These are phyloP conservation scores for Stachybotrys chlorohalonatus DNA, from an alignment of 2,329 filamentous ascomycete genomes.

Conservation along the genomic window DNA sequence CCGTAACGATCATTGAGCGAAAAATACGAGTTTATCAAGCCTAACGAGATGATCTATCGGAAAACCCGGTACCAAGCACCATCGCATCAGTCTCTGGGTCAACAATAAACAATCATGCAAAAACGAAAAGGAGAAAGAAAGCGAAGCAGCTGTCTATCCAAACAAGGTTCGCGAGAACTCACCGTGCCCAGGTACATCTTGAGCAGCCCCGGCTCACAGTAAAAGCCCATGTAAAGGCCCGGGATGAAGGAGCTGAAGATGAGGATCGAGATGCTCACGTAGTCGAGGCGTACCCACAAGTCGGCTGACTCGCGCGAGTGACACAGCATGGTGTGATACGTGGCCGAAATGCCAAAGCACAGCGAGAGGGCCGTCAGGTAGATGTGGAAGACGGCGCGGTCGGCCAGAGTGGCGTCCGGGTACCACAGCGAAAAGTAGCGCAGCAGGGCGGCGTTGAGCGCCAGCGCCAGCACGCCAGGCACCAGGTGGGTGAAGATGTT, in stretches of 20 bases:
- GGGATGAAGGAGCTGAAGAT: slow-evolving; percentile 28
- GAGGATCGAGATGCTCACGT: slow-evolving; percentile 25
- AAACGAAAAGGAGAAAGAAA: not conserved
- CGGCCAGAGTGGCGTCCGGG: slow-evolving; percentile 19
- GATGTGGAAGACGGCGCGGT: slow-evolving; percentile 28
- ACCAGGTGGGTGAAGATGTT: slow-evolving; percentile 29
- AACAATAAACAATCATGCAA: not conserved
- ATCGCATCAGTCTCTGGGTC: not conserved
- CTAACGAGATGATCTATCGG: slow-evolving; percentile 23
- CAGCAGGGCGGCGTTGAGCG: slow-evolving; percentile 16
- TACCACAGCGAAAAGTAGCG: slow-evolving; percentile 17
- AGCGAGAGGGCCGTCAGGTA: slow-evolving; percentile 25
- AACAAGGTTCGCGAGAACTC: slow-evolving; percentile 4
- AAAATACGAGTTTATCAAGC: slow-evolving; percentile 21
- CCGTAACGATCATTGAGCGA: slow-evolving; percentile 25
- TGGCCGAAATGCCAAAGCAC: slow-evolving; percentile 27
- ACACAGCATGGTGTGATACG: slow-evolving; percentile 29
- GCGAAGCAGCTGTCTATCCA: no score
- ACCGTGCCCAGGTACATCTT: slow-evolving; percentile 26
- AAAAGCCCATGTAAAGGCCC: slow-evolving; percentile 30
- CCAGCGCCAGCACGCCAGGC: slow-evolving; percentile 24
- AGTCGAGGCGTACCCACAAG: slow-evolving; percentile 29
- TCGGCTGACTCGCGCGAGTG: slow-evolving; percentile 24
- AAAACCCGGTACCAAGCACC: not conserved
- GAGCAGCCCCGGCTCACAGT: slow-evolving; percentile 23